A percentile compares a stretch with the other conserved stretches of the same genome.
These are phyloP conservation scores for Hyaloscypha finlandica DNA, from an alignment of 495 filamentous ascomycete species.

Conservation along the genomic window DNA sequence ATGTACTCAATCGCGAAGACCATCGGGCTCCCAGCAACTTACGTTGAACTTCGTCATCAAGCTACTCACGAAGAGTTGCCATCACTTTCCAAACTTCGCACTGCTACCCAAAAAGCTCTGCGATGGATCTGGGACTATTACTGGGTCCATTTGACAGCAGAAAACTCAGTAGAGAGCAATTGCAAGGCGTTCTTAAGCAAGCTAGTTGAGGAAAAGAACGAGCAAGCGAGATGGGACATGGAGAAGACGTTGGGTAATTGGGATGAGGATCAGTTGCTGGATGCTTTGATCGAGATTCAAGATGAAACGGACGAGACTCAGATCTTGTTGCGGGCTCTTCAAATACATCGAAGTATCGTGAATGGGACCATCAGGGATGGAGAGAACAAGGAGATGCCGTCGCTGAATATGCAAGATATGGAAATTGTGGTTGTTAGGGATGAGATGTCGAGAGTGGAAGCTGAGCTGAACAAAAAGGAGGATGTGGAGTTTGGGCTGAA, in stretches of 20 bases:
- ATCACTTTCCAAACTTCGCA: conserved; percentile 66
- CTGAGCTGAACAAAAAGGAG: conserved; percentile 4
- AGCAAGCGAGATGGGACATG: conserved; percentile 27
- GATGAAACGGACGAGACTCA: conserved; percentile 36
- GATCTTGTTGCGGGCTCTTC: conserved; percentile 38
- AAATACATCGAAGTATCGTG: conserved; percentile 28
- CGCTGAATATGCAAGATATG: conserved; percentile 9
- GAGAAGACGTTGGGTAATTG: conserved; percentile 27
- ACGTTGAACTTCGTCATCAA: conserved; percentile 89
- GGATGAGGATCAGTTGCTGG: conserved; percentile 24
- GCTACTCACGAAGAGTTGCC: conserved; percentile 88
- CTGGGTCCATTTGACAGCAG: conserved; percentile 53
- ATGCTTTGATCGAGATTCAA: conserved; percentile 37
- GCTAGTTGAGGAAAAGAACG: conserved; percentile 22
- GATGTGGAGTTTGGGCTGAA: conserved; percentile 14
- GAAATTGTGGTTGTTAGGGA: conserved; percentile 29
- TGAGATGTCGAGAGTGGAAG: conserved; percentile 24
- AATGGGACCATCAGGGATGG: conserved; percentile 3
- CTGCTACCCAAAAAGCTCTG: conserved; percentile 65
- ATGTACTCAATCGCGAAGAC: conserved; percentile 83
- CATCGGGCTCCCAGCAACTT: conserved; percentile 75
- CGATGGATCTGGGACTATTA: conserved; percentile 89
- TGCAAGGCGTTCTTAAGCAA: conserved; percentile 22
- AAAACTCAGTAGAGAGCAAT: conserved; percentile 11
- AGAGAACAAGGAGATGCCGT: conserved; percentile 28